Evolutionary conservation across 306 rosid genomes (phyloP).

Genomic region (Sophora flavescens): DNA sequence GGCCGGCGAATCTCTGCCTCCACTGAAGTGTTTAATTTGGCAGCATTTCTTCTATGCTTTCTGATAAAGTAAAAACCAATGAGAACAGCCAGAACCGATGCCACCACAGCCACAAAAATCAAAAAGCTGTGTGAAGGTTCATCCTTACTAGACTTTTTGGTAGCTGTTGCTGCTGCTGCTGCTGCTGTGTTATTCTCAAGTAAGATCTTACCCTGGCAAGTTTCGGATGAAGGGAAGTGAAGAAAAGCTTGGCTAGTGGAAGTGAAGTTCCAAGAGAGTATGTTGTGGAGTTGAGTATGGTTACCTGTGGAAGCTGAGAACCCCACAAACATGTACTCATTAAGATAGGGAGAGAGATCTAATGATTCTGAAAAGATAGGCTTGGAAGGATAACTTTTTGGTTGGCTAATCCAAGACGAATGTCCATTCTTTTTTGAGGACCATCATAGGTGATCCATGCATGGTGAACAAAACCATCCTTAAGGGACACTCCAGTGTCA

Average conservation of each 20-base stretch:
- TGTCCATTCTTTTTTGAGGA: conserved; percentile 63
- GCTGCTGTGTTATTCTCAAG: conserved; percentile 42
- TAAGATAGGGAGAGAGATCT: conserved; percentile 56
- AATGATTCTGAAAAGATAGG: conserved; percentile 61
- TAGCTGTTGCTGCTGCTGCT: no score
- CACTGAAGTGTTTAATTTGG: conserved; percentile 46
- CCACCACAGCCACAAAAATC: conserved; percentile 64
- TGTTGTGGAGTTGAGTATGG: conserved; percentile 72
- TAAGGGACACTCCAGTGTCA: conserved; percentile 59
- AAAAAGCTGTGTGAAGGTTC: conserved; percentile 57
- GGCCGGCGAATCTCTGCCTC: conserved; percentile 60
- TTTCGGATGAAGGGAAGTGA: conserved; percentile 61
- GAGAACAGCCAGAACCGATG: conserved; percentile 51
- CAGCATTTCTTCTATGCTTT: conserved; percentile 44
- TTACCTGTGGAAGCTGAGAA: conserved; percentile 88
- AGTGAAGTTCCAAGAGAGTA: conserved; percentile 77
- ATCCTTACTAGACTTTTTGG: conserved; percentile 29
- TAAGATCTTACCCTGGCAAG: conserved; percentile 66
- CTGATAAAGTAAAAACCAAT: conserved; percentile 53
- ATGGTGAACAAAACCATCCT: conserved; percentile 56
- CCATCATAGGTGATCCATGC: conserved; percentile 73
- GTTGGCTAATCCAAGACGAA: conserved; percentile 54
- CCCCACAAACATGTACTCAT: conserved; percentile 87
- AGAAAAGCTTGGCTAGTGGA: conserved; percentile 75
- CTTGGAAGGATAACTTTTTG: conserved; percentile 53